Evolutionary conservation across 805 yeast genomes (phyloP), one percentile per base, ranked within the genome.

Genomic region (Lipomyces yamanashiensis): DNA sequence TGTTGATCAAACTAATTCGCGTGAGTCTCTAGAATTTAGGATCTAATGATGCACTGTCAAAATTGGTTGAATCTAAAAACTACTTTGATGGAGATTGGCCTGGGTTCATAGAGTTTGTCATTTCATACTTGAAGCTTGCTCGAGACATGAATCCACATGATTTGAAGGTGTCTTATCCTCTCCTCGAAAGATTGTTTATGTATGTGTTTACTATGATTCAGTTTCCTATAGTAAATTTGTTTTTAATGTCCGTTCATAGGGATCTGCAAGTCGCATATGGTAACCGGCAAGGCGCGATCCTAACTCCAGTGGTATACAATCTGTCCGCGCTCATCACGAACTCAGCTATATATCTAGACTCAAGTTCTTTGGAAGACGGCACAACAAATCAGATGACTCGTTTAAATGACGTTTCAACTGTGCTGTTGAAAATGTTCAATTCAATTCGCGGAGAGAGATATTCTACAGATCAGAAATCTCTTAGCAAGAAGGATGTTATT

Each of bases 351-450:
- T 40, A 60, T 49, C 36, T 59, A 54, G 40, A 64, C 68, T 5
- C 67, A 68, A 9, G 52, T 47, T 37, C 15, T 15, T 28, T 28
- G 5, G 48, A 3, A 52, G 55, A 53, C 41, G 4, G 34, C 67
- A 15, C 71, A 69, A 12, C 66, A 71, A 2, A 66, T 67, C 70
- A 19, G 15, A n/a, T 60, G 62, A 48, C 39, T 33, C 62, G 73
- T 28, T 70, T 73, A 2, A 77, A 83, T 6, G 82, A 80, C 72
- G 71, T 83, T 28, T 85, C 90, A 0, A 78, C 86, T 3, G 74
- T 84, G 1, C 75, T 87, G 17, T 76, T 88, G 55, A 83, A 82
- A 69, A 74, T 85, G 36, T 87, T 87, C 76, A 87, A 87, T 70
- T 80, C 85, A 57, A 83, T 85, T 44, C 78, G 90, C 45, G 82